phyloP scores from a whole-genome alignment of 2,329 filamentous ascomycete species.

The Rhytidhysteron rufulum region DNA sequence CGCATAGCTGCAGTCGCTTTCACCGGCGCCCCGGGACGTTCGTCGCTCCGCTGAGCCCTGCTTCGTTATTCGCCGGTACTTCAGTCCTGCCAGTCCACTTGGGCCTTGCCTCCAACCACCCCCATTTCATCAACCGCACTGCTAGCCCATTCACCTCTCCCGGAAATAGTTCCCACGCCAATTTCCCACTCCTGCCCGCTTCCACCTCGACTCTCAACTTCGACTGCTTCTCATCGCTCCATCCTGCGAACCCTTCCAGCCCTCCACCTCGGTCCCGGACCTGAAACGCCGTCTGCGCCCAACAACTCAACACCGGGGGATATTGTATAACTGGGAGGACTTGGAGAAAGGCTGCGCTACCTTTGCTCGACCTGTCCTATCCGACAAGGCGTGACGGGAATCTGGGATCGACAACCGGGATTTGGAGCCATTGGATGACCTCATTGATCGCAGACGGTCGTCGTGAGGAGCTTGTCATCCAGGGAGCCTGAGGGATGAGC shows the following conservation, averaged over 20 bases:
- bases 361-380: not conserved
- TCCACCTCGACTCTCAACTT: not conserved
- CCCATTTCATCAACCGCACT: not conserved
- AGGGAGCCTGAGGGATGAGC: conserved; percentile 4
- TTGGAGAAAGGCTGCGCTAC: no score
- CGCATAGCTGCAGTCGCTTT: not conserved
- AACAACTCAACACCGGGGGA: not conserved
- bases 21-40: not conserved
- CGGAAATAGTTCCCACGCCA: conserved; percentile 1
- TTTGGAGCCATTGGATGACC: conserved; percentile 15
- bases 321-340: not conserved
- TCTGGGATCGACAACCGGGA: conserved; percentile 9
- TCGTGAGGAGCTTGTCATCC: conserved; percentile 18
- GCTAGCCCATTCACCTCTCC: conserved; percentile 1
- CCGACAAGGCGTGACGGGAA: conserved; percentile 6
- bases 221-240: not conserved
- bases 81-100: conserved; percentile 1
- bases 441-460: conserved; percentile 6
- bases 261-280: not conserved
- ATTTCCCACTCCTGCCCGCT: not conserved
- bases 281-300: not conserved
- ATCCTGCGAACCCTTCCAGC: not conserved
- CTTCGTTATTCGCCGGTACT: not conserved
- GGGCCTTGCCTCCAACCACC: conserved; percentile 3
- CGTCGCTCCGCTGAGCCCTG: not conserved